These are phyloP conservation scores for Pleurotus tuoliensis DNA, from an alignment of 768 basidiomycete genomes.

Conservation along the genomic window DNA sequence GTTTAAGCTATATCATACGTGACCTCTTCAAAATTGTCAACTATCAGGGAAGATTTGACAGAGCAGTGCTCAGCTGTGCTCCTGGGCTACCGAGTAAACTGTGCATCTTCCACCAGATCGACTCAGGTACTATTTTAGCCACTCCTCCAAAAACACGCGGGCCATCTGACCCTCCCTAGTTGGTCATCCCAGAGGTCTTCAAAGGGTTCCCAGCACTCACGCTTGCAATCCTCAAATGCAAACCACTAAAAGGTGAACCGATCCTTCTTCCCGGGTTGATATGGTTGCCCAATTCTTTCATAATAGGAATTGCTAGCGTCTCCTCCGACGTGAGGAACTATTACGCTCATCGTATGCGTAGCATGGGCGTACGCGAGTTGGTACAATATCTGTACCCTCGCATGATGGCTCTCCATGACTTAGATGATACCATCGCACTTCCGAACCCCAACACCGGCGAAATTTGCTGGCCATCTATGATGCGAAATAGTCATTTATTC, in stretches of 20 bases:
- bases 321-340: slow-evolving; percentile 93
- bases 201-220: slow-evolving; percentile 79
- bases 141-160: neutral
- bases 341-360: slow-evolving; percentile 70
- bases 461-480: slow-evolving; percentile 67
- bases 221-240: slow-evolving; percentile 80
- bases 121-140: slow-evolving; percentile 60
- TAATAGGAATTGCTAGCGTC: slow-evolving; percentile 67
- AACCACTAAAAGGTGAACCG: slow-evolving; percentile 82
- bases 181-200: slow-evolving; percentile 94
- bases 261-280: neutral
- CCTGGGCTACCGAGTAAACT: slow-evolving; percentile 83
- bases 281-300: neutral
- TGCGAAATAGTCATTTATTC: slow-evolving; percentile 77
- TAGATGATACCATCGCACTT: slow-evolving; percentile 67
- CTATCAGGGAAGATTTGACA: slow-evolving; percentile 82
- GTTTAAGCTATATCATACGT: slow-evolving; percentile 67
- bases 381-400: slow-evolving; percentile 86
- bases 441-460: slow-evolving; percentile 57
- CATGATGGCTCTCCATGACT: slow-evolving; percentile 83
- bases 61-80: slow-evolving; percentile 80
- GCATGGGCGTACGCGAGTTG: slow-evolving; percentile 62
- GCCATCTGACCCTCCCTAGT: slow-evolving; percentile 37
- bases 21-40: slow-evolving; percentile 52
- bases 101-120: slow-evolving; percentile 71